phyloP scores from a whole-genome alignment of 1,139 yeast genomes.

The Pichia kudriavzevii region DNA sequence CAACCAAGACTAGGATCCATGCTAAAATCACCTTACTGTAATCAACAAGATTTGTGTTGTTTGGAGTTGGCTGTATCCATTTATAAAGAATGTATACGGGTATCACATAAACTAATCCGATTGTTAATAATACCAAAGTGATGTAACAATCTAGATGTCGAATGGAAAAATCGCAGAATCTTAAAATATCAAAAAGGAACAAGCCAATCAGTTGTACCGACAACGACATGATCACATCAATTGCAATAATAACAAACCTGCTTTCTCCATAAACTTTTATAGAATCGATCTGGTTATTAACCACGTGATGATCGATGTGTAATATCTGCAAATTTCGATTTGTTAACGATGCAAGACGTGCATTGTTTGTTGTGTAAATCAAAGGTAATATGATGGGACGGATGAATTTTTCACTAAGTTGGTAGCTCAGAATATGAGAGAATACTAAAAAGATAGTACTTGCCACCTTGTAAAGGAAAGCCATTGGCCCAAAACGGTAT shows the following conservation, averaged over 20 bases:
- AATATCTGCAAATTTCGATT: too few relatives aligned
- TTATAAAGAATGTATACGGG: slow-evolving; percentile 20
- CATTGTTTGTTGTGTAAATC: slow-evolving; percentile 9
- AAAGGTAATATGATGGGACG: slow-evolving; percentile 12
- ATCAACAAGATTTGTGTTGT: slow-evolving; percentile 1
- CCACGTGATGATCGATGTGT: too few relatives aligned
- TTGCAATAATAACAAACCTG: slow-evolving; percentile 14
- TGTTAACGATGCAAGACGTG: slow-evolving; percentile 5
- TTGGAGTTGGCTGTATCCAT: slow-evolving; percentile 6
- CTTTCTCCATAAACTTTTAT: too few relatives aligned
- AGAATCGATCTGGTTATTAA: too few relatives aligned
- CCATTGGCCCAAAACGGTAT: too few relatives aligned
- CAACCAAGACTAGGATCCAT: background rate
- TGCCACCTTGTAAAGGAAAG: slow-evolving; percentile 3
- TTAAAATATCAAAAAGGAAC: slow-evolving; percentile 24
- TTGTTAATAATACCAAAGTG: slow-evolving; percentile 18
- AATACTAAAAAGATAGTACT: slow-evolving; percentile 2
- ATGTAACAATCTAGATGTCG: slow-evolving; percentile 23
- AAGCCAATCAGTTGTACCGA: slow-evolving; percentile 23
- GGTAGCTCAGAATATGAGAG: slow-evolving; percentile 5
- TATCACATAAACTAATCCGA: slow-evolving; percentile 21
- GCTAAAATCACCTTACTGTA: slow-evolving; percentile 5
- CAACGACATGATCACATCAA: slow-evolving; percentile 22
- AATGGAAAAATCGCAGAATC: slow-evolving; percentile 16
- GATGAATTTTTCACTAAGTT: slow-evolving; percentile 6